Percentiles rank a stretch among this genome's conserved stretches.
Conservation (phyloP, 495 filamentous ascomycete species). For the Tuber indicum region DNA sequence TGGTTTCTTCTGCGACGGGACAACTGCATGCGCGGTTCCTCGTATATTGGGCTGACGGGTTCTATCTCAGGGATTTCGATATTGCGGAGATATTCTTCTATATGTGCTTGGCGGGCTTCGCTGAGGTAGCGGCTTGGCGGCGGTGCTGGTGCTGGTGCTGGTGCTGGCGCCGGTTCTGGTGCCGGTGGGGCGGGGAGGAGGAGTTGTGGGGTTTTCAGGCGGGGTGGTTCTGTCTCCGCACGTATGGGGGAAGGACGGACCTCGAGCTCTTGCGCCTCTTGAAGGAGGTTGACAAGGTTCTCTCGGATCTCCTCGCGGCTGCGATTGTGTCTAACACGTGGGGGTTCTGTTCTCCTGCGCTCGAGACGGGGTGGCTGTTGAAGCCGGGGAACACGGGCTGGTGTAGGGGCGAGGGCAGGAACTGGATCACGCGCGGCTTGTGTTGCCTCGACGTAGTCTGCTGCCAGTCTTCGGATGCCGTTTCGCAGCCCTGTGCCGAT, state of each 20-base stretch:
- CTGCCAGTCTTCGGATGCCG: slow-evolving; percentile 38
- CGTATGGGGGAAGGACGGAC: slow-evolving; percentile 15
- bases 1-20: slow-evolving; percentile 20
- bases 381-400: slow-evolving; percentile 1
- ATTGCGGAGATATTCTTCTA: slow-evolving; percentile 35
- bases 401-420: neutral
- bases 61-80: slow-evolving; percentile 33
- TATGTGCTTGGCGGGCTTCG: slow-evolving; percentile 35
- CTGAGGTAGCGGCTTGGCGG: slow-evolving; percentile 35
- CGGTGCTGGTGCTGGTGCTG: neutral
- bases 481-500: slow-evolving; percentile 35
- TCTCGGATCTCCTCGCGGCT: slow-evolving; percentile 30
- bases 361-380: slow-evolving; percentile 19
- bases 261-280: slow-evolving; percentile 28
- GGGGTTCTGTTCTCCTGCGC: slow-evolving; percentile 27
- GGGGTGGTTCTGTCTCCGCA: slow-evolving; percentile 7
- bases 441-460: slow-evolving; percentile 37
- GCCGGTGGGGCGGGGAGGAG: slow-evolving; percentile 9
- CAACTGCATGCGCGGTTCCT: slow-evolving; percentile 6
- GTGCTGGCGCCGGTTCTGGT: neutral
- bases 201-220: neutral
- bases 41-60: slow-evolving; percentile 22
- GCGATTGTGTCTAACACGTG: slow-evolving; percentile 11
- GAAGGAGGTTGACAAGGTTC: slow-evolving; percentile 30
- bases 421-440: slow-evolving; percentile 25